A percentile compares a stretch with the other conserved stretches of the same genome.
Evolutionary conservation across 805 yeast genomes (phyloP).

Genomic region (Saturnispora sanitii): DNA sequence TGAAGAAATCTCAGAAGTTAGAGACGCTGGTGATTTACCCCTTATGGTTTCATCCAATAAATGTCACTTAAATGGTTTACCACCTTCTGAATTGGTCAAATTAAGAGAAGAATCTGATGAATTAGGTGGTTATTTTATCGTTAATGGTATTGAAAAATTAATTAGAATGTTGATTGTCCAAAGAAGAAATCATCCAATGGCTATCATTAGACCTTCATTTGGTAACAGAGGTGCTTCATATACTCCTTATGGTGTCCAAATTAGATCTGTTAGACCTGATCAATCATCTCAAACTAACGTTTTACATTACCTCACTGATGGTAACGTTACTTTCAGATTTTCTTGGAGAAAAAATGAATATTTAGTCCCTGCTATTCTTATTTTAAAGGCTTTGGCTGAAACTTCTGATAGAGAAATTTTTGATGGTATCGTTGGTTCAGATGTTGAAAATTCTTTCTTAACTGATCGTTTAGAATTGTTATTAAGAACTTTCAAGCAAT

Average conservation of each 20-base stretch:
- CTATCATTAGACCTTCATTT: constrained; percentile 89
- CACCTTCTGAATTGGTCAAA: constrained; percentile 73
- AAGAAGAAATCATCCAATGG: constrained; percentile 97
- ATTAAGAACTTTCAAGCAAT: constrained; percentile 78
- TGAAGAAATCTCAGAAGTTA: constrained; percentile 64
- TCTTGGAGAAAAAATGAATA: constrained; percentile 97
- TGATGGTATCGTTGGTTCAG: constrained; percentile 92
- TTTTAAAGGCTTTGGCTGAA: constrained; percentile 80
- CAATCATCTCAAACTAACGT: constrained; percentile 97
- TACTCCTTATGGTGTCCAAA: constrained; percentile 84
- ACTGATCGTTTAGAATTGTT: constrained; percentile 96
- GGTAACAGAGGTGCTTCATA: constrained; percentile 89
- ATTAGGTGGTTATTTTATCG: constrained; percentile 91
- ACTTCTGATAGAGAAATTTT: constrained; percentile 92
- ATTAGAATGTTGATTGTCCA: constrained; percentile 97
- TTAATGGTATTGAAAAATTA: constrained; percentile 93
- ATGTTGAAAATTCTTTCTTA: constrained; percentile 77
- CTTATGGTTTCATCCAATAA: constrained; percentile 85
- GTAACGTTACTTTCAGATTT: constrained; percentile 92
- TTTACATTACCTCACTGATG: constrained; percentile 90
- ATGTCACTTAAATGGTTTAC: constrained; percentile 77
- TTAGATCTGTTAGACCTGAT: constrained; percentile 90
- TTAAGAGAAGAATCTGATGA: constrained; percentile 89
- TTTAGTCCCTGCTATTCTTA: constrained; percentile 86
- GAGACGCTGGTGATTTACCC: constrained; percentile 90